A percentile compares a stretch with the other conserved stretches of the same genome.
Conservation (phyloP, 352 stramenopile genomes). For the Pythium aphanidermatum region DNA sequence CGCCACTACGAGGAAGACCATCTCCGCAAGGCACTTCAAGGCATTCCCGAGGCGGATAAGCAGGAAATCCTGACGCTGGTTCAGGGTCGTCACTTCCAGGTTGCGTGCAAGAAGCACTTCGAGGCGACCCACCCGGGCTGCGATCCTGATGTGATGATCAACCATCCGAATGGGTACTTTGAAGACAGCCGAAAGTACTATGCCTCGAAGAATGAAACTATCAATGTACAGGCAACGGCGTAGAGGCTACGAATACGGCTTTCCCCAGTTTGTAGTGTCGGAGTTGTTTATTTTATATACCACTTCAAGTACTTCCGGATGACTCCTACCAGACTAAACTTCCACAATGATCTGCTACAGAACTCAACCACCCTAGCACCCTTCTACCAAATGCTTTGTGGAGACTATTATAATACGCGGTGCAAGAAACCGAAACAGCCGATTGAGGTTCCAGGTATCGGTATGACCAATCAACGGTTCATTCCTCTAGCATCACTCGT, state of each 20-base stretch:
- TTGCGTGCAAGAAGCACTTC: slow-evolving; percentile 98
- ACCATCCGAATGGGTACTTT: slow-evolving; percentile 99
- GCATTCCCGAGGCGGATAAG: slow-evolving; percentile 77
- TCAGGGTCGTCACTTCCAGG: slow-evolving; percentile 93
- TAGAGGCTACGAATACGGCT: too few relatives aligned
- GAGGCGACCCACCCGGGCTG: slow-evolving; percentile 88
- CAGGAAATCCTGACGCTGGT: slow-evolving; percentile 91
- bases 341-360: too few relatives aligned
- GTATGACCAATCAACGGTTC: too few relatives aligned
- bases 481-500: too few relatives aligned
- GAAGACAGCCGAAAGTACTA: slow-evolving; percentile 94
- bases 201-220: slow-evolving; percentile 68
- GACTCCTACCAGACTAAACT: too few relatives aligned
- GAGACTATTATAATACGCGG: too few relatives aligned
- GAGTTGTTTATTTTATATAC: slow-evolving; percentile 18
- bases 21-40: slow-evolving; percentile 84
- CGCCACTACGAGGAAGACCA: slow-evolving; percentile 94
- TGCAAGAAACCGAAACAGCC: too few relatives aligned
- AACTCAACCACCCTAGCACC: too few relatives aligned
- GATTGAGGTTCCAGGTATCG: too few relatives aligned
- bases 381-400: too few relatives aligned
- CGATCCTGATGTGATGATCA: slow-evolving; percentile 91
- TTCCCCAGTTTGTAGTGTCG: too few relatives aligned
- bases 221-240: slow-evolving; percentile 36
- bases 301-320: slow-evolving; percentile 8